Evolutionary conservation across 2,329 filamentous ascomycete genomes (phyloP), one percentile per base, ranked within the genome.

Genomic region (Cryphonectria japonica): DNA sequence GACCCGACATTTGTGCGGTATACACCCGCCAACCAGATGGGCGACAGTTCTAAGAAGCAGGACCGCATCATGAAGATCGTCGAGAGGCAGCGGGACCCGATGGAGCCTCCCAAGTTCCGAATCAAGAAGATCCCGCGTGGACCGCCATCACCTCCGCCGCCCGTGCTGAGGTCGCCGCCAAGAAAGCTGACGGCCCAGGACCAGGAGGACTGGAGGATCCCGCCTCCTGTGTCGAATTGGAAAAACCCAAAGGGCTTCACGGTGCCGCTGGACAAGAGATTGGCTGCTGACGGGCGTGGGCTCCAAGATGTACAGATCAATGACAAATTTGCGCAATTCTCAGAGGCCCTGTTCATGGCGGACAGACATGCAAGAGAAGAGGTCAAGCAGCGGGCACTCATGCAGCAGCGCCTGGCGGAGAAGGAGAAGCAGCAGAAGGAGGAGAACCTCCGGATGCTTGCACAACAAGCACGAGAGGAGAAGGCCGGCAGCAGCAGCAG

Each of bases 211-310:
- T 99, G 96, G 96, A 94, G 43, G 41, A 60, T 86, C 62, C 86
- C 86, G 0, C 94, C 95, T 2, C 93, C 95, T 0, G 91, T 99
- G 1, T 97, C 93, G 29, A 98, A 98, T 81, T 99, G 96, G 96
- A 99, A 99, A 88, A 99, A 99, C 80, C 93, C 95, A 0, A 98
- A 98, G 84, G 96, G 96, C 77, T 99, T 97, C 79, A 99, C 96
- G 0, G 93, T 99, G 0, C 94, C 96, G 0, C 82, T 99, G 67
- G 96, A 99, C 80, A 99, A 99, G 85, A 91, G 96, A 78, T 83
- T 99, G 76, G 96, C 96, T 26, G 95, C 96, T 11, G 95, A 98
- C 80, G 96, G 96, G 16, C 88, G 96, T 77, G 94, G 94, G 0
- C 80, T 99, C 73, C 94, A 98, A 80, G 96, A 99, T 79, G 90